Evolutionary conservation across 352 stramenopile species (phyloP).

Genomic region (Phytopythium vexans): DNA sequence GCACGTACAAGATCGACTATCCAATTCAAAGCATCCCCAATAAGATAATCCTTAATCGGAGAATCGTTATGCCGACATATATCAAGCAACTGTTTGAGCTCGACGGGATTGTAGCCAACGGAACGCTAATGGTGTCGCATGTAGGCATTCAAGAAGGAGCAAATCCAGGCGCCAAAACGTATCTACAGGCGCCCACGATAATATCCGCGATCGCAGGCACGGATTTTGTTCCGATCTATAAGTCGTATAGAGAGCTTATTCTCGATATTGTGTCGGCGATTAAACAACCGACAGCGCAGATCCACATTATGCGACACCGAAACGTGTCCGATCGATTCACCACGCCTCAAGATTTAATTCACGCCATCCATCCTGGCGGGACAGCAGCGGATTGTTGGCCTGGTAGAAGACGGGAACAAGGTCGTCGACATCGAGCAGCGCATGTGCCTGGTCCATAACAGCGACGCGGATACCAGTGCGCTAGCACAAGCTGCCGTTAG

Average conservation of each 20-base stretch:
- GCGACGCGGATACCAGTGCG: too few relatives aligned
- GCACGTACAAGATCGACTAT: conserved; percentile 1
- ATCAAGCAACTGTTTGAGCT: background rate
- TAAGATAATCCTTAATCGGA: background rate
- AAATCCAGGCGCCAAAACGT: background rate
- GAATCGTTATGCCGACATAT: background rate
- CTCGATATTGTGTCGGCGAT: background rate
- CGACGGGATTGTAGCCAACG: background rate
- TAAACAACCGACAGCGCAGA: background rate
- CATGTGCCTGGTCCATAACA: too few relatives aligned
- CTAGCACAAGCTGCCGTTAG: too few relatives aligned
- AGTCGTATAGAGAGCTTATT: background rate
- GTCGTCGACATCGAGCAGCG: too few relatives aligned
- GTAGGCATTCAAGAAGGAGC: background rate
- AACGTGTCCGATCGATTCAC: background rate
- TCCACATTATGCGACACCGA: background rate
- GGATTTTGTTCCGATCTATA: too few relatives aligned
- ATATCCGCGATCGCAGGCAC: background rate
- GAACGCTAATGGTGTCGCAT: background rate
- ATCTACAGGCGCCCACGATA: background rate
- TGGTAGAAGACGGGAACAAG: too few relatives aligned
- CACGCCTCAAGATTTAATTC: background rate
- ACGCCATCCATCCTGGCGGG: too few relatives aligned
- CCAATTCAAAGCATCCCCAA: background rate
- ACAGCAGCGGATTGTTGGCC: too few relatives aligned